These are phyloP conservation scores for Rosa hybrid DNA, from an alignment of 331 rosid species.

Conservation along the genomic window DNA sequence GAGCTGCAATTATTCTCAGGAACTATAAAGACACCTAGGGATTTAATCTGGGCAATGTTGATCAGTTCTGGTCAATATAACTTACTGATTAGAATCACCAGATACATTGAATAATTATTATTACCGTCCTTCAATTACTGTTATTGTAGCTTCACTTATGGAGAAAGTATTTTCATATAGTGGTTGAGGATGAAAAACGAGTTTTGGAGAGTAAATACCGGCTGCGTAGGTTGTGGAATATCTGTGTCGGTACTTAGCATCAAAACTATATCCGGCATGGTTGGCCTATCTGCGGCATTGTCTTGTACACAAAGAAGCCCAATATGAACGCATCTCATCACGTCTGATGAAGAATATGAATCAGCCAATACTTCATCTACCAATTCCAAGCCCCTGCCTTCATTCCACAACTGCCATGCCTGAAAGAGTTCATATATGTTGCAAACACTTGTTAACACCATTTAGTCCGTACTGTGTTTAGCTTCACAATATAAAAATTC, in stretches of 20 bases:
- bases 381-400: conserved; percentile 9
- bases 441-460: neutral
- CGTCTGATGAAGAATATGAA: neutral
- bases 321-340: conserved; percentile 22
- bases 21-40: no score
- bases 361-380: conserved; percentile 13
- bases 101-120: no score
- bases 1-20: no score
- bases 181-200: neutral
- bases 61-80: no score
- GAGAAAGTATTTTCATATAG: conserved; percentile 18
- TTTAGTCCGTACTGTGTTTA: neutral
- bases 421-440: neutral
- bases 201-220: conserved; percentile 9
- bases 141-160: neutral
- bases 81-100: no score
- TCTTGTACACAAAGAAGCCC: conserved; percentile 39
- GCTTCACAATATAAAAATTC: no score
- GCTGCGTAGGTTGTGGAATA: conserved; percentile 22
- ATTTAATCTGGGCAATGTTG: no score
- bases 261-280: conserved; percentile 17
- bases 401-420: conserved; percentile 39
- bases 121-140: conserved; percentile 16
- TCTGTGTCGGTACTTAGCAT: conserved; percentile 26
- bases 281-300: conserved; percentile 25